Evolutionary conservation across 371 early-diverging fungal genomes (phyloP).

Genomic region (Circinella umbellata): DNA sequence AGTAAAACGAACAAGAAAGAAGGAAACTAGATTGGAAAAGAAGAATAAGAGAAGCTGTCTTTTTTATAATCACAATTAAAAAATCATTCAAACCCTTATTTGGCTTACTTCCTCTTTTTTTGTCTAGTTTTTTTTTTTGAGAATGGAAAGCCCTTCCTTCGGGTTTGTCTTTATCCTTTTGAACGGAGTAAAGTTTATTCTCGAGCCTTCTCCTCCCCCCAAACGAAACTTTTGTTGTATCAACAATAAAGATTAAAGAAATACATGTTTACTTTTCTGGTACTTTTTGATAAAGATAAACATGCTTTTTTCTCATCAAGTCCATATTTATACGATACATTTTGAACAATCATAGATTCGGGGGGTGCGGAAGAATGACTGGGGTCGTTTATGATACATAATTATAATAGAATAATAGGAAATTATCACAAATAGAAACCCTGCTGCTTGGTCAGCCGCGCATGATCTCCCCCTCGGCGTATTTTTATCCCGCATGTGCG

Average conservation of each 20-base stretch:
- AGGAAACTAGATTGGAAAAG: too few species aligned
- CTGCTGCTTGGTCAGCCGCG: conserved; percentile 8
- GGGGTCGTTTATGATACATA: background rate
- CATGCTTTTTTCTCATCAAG: background rate
- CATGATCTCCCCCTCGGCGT: background rate
- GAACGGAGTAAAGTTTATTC: background rate
- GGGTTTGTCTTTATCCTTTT: background rate
- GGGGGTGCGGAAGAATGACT: background rate
- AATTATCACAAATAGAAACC: background rate
- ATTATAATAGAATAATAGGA: background rate
- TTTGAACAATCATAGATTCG: too few species aligned
- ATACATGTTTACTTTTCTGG: too few species aligned
- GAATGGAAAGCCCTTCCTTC: background rate
- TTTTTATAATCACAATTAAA: too few species aligned
- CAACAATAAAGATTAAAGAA: too few species aligned
- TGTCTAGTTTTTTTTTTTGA: conserved; percentile 18
- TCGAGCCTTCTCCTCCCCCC: background rate
- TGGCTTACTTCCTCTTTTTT: conserved; percentile 8
- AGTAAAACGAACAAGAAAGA: too few species aligned
- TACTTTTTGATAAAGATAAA: too few species aligned
- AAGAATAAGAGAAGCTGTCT: too few species aligned
- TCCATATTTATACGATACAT: background rate
- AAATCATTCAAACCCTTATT: too few species aligned
- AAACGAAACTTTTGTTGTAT: background rate
- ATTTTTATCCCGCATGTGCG: background rate